Evolutionary conservation across 2,329 filamentous ascomycete species (phyloP).

Genomic region (Botrytis deweyae): DNA sequence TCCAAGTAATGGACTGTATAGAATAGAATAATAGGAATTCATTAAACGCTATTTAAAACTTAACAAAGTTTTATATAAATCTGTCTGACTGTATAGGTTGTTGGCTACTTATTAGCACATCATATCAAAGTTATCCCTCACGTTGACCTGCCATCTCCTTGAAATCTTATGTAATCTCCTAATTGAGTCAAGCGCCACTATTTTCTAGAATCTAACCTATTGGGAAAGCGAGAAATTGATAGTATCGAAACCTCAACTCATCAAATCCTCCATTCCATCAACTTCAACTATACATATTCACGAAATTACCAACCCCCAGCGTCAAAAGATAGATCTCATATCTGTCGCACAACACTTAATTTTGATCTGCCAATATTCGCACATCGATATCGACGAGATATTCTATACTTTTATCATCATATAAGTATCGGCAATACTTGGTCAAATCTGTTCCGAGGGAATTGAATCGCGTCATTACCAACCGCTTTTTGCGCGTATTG

Average conservation of each 20-base stretch:
- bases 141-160: constrained; percentile 3
- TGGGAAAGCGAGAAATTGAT: constrained; percentile 19
- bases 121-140: neutral
- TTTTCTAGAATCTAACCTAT: constrained; percentile 12
- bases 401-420: constrained; percentile 4
- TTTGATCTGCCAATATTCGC: constrained; percentile 14
- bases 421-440: neutral
- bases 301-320: constrained; percentile 19
- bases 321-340: constrained; percentile 2
- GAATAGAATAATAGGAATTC: neutral
- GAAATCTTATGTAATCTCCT: constrained; percentile 7
- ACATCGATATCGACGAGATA: constrained; percentile 23
- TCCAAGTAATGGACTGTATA: neutral
- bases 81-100: too few relatives aligned
- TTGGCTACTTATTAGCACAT: neutral
- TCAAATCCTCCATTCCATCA: constrained; percentile 19
- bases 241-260: constrained; percentile 13
- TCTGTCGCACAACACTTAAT: constrained; percentile 17
- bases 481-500: constrained; percentile 32
- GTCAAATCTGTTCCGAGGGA: constrained; percentile 16
- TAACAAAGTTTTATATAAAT: neutral
- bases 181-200: neutral
- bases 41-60: neutral
- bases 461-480: constrained; percentile 26
- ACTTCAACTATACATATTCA: constrained; percentile 9